phyloP scores from a whole-genome alignment of 306 rosid genomes.

The Astragalus glycyphyllos region DNA sequence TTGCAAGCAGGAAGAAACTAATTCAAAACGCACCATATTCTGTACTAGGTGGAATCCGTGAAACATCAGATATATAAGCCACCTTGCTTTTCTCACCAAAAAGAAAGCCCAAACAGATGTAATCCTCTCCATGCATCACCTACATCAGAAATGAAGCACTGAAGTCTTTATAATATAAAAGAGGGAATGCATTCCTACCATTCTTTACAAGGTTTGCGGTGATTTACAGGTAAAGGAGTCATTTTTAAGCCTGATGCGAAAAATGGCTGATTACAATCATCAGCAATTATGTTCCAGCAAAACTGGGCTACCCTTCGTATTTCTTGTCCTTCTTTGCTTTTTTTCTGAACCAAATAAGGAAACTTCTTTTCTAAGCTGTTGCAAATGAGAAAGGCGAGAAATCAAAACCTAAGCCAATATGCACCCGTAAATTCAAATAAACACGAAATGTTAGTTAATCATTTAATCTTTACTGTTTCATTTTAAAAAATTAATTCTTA shows the following conservation, averaged over 20 bases:
- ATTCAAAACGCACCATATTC: conserved; percentile 65
- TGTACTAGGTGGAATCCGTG: conserved; percentile 78
- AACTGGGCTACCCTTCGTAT: conserved; percentile 87
- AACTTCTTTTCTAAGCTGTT: conserved; percentile 68
- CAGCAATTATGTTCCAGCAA: conserved; percentile 73
- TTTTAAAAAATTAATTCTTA: too few species aligned
- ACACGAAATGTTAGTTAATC: not conserved
- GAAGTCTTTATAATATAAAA: conserved; percentile 22
- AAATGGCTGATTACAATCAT: conserved; percentile 62
- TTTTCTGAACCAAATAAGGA: conserved; percentile 76
- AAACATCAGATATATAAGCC: conserved; percentile 87
- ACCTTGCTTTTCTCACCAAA: conserved; percentile 74
- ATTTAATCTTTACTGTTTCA: too few species aligned
- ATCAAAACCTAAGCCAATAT: conserved; percentile 26
- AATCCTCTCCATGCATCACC: conserved; percentile 95
- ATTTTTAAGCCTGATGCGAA: conserved; percentile 76
- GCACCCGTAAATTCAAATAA: conserved; percentile 16
- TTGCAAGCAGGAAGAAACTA: conserved; percentile 16
- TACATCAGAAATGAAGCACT: conserved; percentile 42
- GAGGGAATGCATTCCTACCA: not conserved
- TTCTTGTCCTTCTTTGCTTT: conserved; percentile 78
- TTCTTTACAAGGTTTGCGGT: conserved; percentile 39
- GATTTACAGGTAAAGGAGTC: conserved; percentile 79
- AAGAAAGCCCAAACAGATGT: conserved; percentile 78
- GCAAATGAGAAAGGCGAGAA: conserved; percentile 35